Evolutionary conservation across 2,329 filamentous ascomycete species (phyloP), one percentile per base, ranked within the genome.

Genomic region (Alternaria incomplexa): DNA sequence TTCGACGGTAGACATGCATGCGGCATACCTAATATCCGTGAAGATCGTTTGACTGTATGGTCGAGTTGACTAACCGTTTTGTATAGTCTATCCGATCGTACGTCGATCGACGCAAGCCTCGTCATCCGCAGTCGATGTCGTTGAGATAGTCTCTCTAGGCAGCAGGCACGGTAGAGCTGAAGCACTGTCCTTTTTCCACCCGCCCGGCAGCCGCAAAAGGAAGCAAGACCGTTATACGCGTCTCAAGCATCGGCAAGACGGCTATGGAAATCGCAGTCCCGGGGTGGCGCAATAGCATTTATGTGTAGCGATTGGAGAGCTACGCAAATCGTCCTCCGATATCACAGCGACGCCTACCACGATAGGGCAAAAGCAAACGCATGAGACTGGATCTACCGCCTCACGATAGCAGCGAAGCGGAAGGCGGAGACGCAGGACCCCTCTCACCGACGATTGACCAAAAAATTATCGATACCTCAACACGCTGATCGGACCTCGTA

Each of bases 141-240:
- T 70, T 58, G 57, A 63, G 62, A 58, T 53, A 62, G 66, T 51
- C 56, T 67, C 62, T 66, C 62, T 66, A 69, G 67, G 68, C 70
- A 70, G 59, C 67, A 71, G 63, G 52, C 50, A 56, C 12, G 17
- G 53, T 50, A 30, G 40, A 28, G 43, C 36, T 28, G 22, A 44
- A 56, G 52, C 64, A 64, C 48, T 56, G 63, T 62, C 52, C 36
- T 36, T 54, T 40, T 58, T 46, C 53, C 25, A 57, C 46, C 43
- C 40, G 56, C 48, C 56, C 52, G 50, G 54, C 22, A 62, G 32
- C 62, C 58, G 9, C 26, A 67, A 62, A 23, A 61, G 63, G 61
- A 62, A 50, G 4, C 5, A 64, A 50, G 51, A 47, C 66, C 66
- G 63, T 48, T 58, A 36, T 54, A 52, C 53, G 62, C 51, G 44